phyloP scores from a whole-genome alignment of 2,329 filamentous ascomycete species.

The Xylaria hypoxylon region DNA sequence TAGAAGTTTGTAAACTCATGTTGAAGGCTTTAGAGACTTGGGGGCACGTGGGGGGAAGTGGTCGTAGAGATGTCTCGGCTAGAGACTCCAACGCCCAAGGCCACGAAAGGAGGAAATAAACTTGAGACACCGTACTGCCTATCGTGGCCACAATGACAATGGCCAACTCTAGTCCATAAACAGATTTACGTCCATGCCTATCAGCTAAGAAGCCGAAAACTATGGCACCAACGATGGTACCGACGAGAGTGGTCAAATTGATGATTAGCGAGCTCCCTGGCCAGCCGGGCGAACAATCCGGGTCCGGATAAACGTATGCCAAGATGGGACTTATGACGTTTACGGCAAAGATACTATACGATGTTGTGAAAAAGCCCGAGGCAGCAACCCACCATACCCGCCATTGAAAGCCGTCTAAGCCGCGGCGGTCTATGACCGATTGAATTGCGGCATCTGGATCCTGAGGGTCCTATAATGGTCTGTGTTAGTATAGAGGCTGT shows the following conservation, averaged over 20 bases:
- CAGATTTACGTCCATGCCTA: slow-evolving; percentile 64
- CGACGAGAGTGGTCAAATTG: slow-evolving; percentile 64
- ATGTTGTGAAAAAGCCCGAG: slow-evolving; percentile 53
- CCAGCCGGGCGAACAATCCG: slow-evolving; percentile 14
- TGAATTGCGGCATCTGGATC: slow-evolving; percentile 43
- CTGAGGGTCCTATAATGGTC: slow-evolving; percentile 37
- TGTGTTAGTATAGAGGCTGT: background rate
- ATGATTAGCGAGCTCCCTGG: slow-evolving; percentile 33
- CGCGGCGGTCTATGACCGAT: slow-evolving; percentile 42
- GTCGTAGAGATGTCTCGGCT: background rate
- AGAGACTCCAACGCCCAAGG: background rate
- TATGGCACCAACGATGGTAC: slow-evolving; percentile 64
- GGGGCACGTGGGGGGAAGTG: background rate
- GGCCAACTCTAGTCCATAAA: slow-evolving; percentile 68
- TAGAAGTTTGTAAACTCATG: background rate
- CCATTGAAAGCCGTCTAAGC: slow-evolving; percentile 44
- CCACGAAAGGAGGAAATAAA: background rate
- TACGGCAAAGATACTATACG: slow-evolving; percentile 52
- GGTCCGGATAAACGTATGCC: slow-evolving; percentile 41
- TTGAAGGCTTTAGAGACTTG: background rate
- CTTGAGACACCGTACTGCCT: slow-evolving; percentile 47
- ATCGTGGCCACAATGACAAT: slow-evolving; percentile 69
- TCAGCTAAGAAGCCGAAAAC: slow-evolving; percentile 67
- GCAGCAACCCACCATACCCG: slow-evolving; percentile 45
- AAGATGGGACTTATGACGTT: slow-evolving; percentile 42